Evolutionary conservation across 345 rosid genomes (phyloP).

Genomic region (Salix brachista): DNA sequence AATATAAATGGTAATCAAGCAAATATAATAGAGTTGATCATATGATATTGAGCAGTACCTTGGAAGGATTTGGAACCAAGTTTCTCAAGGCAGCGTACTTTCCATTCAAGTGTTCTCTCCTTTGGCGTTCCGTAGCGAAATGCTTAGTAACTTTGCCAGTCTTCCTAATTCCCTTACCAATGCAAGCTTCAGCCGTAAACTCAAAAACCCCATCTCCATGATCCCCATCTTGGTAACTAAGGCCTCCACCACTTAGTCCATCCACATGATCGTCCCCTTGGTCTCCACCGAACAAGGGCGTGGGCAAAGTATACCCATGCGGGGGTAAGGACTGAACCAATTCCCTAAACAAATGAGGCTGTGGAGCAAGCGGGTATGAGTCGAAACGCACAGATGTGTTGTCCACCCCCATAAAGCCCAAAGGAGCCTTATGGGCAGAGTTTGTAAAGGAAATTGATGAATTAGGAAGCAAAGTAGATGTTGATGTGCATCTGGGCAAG

Average conservation of each 20-base stretch:
- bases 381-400: conserved; percentile 38
- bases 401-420: conserved; percentile 22
- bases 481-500: conserved; percentile 38
- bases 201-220: conserved; percentile 36
- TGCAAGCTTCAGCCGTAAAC: conserved; percentile 42
- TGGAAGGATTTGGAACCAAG: conserved; percentile 69
- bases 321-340: conserved; percentile 35
- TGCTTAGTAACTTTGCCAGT: conserved; percentile 52
- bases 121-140: conserved; percentile 57
- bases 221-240: conserved; percentile 32
- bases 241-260: conserved; percentile 8
- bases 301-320: conserved; percentile 32
- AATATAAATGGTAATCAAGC: background rate
- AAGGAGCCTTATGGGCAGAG: conserved; percentile 6
- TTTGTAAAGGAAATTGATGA: conserved; percentile 40
- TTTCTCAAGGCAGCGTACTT: conserved; percentile 46
- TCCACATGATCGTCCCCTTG: conserved; percentile 4
- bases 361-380: conserved; percentile 51
- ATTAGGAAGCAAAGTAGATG: conserved; percentile 38
- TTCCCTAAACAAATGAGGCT: conserved; percentile 50
- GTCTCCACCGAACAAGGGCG: conserved; percentile 38
- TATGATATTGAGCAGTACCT: conserved; percentile 34
- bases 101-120: conserved; percentile 63
- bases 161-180: conserved; percentile 38
- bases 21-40: background rate